Conservation (phyloP, 768 basidiomycete genomes). For the Pulveroboletus sp. region DNA sequence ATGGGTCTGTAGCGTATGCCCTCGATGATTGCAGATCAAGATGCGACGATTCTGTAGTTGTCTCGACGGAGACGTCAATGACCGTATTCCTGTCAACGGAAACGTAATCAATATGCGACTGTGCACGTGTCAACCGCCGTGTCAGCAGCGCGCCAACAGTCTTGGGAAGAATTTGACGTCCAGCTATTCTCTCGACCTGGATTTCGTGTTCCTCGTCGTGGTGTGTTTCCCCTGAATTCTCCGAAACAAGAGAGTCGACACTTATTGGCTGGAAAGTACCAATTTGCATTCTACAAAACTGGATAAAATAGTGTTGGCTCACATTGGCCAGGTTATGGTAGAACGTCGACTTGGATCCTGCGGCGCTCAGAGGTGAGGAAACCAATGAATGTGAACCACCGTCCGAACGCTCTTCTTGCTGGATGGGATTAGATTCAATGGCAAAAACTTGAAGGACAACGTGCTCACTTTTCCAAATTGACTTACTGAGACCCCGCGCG, state of each 20-base stretch:
- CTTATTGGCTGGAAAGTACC: conserved; percentile 39
- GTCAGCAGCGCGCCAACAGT: conserved; percentile 42
- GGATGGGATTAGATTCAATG: conserved; percentile 6
- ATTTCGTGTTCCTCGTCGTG: conserved; percentile 46
- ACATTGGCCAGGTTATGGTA: conserved; percentile 45
- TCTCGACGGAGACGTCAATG: conserved; percentile 49
- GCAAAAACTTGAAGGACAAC: not conserved
- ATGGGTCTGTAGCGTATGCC: conserved; percentile 20
- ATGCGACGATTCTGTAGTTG: conserved; percentile 25
- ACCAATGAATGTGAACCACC: conserved; percentile 16
- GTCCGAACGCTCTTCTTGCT: conserved; percentile 23
- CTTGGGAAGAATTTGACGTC: conserved; percentile 40
- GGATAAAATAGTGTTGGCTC: conserved; percentile 11
- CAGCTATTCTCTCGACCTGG: conserved; percentile 45
- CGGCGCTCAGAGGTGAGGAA: conserved; percentile 36
- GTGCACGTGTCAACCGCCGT: conserved; percentile 42
- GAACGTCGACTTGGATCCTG: conserved; percentile 45
- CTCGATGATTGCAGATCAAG: conserved; percentile 12
- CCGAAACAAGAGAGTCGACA: conserved; percentile 43
- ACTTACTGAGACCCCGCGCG: conserved; percentile 55
- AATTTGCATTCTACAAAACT: conserved; percentile 9
- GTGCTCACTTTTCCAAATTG: conserved; percentile 54
- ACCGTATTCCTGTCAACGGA: conserved; percentile 32
- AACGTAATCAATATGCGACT: conserved; percentile 37
- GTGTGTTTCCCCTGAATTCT: conserved; percentile 27